Evolutionary conservation across 768 basidiomycete genomes (phyloP), one percentile per base, ranked within the genome.

Genomic region (Collybia sordida): DNA sequence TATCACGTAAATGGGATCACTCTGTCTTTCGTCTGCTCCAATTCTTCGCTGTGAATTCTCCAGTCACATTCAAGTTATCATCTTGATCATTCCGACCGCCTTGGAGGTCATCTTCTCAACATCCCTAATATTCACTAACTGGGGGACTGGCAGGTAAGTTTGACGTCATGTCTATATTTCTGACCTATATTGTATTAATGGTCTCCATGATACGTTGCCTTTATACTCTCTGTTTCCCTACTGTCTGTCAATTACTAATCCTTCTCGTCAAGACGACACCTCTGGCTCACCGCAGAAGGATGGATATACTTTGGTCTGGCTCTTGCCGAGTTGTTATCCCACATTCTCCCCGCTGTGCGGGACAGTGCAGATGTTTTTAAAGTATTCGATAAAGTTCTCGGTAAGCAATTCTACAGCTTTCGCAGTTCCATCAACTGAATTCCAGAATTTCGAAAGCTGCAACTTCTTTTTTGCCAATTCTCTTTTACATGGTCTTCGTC

Each of bases 41-140:
- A 86, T 82, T 54, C 79, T 92, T 54, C 89, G 89, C 52, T 92
- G 89, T 63, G 65, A 78, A 53, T 72, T 75, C 38, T 73, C 86
- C 50, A 69, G 73, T 45, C 59, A 51, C 42, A 56, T 69, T 21
- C 67, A 90, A 66, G 74, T 71, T 47, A 64, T 69, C 28, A 57
- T 77, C 35, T 66, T 90, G 47, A 65, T 88, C 54, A 75, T 89
- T 52, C 87, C 88, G 24, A 74, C 83, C 15, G 79, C 67, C 35
- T 61, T 90, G 45, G 88, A 90, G 65, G 64, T 81, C 52, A 59
- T 90, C 34, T 80, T 85, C 57, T 74, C 81, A 23, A 64, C 80
- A 49, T 66, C 77, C 36, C 67, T 89, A 55, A 54, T 83, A 46
- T 64, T 79, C 47, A 69, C 69, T 19, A 78, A 79, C 50, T 66